phyloP scores from a whole-genome alignment of 2,329 filamentous ascomycete species.

The Annulohypoxylon truncatum region DNA sequence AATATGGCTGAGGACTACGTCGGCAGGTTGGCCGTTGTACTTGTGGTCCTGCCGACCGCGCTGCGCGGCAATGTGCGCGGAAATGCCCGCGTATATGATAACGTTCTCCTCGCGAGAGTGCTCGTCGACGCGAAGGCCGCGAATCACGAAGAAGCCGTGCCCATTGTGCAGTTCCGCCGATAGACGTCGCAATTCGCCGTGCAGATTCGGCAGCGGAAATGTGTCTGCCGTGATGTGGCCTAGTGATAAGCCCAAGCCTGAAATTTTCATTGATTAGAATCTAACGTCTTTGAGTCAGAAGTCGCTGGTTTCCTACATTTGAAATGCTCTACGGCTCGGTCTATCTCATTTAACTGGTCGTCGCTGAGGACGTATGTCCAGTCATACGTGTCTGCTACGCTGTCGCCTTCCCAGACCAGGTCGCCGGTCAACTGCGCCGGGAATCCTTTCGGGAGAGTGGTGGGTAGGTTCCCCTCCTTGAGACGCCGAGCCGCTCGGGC shows the following conservation, averaged over 20 bases:
- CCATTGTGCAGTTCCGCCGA: conserved; percentile 67
- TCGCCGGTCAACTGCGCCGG: conserved; percentile 60
- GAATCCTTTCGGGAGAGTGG: conserved; percentile 61
- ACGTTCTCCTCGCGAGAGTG: conserved; percentile 68
- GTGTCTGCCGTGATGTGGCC: conserved; percentile 60
- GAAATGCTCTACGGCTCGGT: conserved; percentile 56
- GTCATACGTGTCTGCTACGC: conserved; percentile 60
- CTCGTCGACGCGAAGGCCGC: conserved; percentile 65
- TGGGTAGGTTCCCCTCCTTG: conserved; percentile 55
- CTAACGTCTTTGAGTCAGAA: not conserved
- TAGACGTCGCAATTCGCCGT: conserved; percentile 60
- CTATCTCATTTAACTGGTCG: conserved; percentile 63
- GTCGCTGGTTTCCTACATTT: conserved; percentile 49
- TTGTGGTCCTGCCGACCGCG: conserved; percentile 65
- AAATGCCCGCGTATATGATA: conserved; percentile 70
- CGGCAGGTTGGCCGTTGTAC: conserved; percentile 58
- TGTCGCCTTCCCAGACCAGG: conserved; percentile 69
- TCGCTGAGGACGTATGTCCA: conserved; percentile 64
- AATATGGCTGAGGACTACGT: conserved; percentile 70
- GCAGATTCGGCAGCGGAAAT: conserved; percentile 67
- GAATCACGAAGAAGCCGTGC: conserved; percentile 71
- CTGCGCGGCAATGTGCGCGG: conserved; percentile 66
- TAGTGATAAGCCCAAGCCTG: conserved; percentile 54
- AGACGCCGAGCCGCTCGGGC: conserved; percentile 60
- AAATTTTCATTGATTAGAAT: not conserved